phyloP scores from a whole-genome alignment of 805 yeast species.

The Wickerhamiella shivajii region DNA sequence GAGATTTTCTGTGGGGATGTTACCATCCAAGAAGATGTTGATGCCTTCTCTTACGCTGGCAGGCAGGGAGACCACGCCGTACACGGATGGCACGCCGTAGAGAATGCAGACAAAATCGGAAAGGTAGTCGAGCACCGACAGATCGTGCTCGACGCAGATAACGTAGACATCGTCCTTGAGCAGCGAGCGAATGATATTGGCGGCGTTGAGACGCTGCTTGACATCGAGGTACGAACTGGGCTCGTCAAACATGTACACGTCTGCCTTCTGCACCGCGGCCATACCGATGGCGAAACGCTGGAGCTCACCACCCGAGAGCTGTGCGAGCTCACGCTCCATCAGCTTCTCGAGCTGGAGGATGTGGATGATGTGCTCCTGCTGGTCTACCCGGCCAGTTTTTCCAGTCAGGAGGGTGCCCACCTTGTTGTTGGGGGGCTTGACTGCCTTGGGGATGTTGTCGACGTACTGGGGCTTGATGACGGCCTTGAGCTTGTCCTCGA shows the following conservation, averaged over 20 bases:
- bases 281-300: conserved; percentile 97
- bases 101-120: conserved; percentile 94
- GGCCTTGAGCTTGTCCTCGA: conserved; percentile 92
- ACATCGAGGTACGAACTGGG: conserved; percentile 98
- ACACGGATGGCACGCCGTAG: conserved; percentile 96
- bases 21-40: conserved; percentile 95
- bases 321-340: conserved; percentile 72
- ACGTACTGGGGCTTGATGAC: conserved; percentile 98
- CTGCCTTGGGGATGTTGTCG: conserved; percentile 92
- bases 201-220: conserved; percentile 96
- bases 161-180: conserved; percentile 63
- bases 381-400: conserved; percentile 58
- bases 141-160: conserved; percentile 96
- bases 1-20: conserved; percentile 90
- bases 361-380: conserved; percentile 48
- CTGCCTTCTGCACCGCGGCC: conserved; percentile 90
- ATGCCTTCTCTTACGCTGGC: conserved; percentile 97
- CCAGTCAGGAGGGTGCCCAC: conserved; percentile 74
- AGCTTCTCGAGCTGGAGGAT: conserved; percentile 64
- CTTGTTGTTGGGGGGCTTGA: conserved; percentile 68
- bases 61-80: conserved; percentile 97
- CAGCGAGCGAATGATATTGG: conserved; percentile 79
- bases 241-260: conserved; percentile 98
- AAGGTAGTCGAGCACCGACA: conserved; percentile 90
- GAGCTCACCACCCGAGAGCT: conserved; percentile 95